Base-by-base conservation (phyloP, 768 basidiomycete genomes). In the Gymnopilus junonius region DNA sequence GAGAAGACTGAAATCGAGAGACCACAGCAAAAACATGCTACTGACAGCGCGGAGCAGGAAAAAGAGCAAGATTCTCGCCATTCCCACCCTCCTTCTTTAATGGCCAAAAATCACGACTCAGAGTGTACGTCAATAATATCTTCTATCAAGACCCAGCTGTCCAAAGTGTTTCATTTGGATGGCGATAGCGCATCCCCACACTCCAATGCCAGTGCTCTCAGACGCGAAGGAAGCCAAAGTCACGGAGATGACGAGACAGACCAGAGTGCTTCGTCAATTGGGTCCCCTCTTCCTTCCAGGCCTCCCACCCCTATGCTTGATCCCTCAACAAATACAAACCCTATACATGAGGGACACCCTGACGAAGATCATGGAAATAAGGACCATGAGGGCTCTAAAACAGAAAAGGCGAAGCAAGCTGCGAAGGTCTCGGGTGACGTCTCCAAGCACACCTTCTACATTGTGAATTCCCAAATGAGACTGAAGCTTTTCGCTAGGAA, bases 401-500 rank as follows among this genome's bases (percentile, higher is more conserved):
- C 79, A 61, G 83, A 80, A 74, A 82, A 76, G 77, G 82, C 75
- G 69, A 83, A 80, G 74, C 48, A 48, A 14, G 53, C 42, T 29
- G 56, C 55, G n/a, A 71, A 68, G 55, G 61, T 61, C 20, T 61
- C 65, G n/a, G 80, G 80, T 37, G 89, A 93, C 61, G 90, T 95
- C 5, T 93, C 91, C 40, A 94, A 92, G 68, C 97, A 99, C 75
- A 97, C 94, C 1, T 99, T 99, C 76, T 97, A 93, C 70, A 86
- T 99, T 62, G 83, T 89, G 64, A 98, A 97, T 72, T 90, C 94
- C 8, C n/a, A n/a, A 76, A 88, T 91, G 83, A 85, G 86, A 58
- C 76, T 99, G 66, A 95, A 96, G 75, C 73, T 98, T 14, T 87
- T 87, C 62, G 95, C 97, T 8, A 89, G 88, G 71, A 97, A 91